Conservation (phyloP, 495 filamentous ascomycete species). For the Penicillium riverlandense region DNA sequence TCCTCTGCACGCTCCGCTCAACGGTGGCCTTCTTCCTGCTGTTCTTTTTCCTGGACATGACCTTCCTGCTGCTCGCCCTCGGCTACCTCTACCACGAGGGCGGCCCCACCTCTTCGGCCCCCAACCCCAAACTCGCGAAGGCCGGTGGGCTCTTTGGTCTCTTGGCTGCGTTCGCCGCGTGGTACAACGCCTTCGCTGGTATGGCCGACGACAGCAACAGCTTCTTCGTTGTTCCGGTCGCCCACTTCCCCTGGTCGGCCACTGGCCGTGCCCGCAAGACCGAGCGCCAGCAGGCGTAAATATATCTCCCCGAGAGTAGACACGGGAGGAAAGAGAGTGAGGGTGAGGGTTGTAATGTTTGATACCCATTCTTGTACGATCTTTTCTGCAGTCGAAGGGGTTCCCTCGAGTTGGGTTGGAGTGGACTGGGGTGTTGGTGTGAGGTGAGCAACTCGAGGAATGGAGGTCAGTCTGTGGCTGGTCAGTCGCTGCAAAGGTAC, state of each 20-base stretch:
- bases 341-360: slow-evolving; percentile 20
- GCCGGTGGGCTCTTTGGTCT: slow-evolving; percentile 86
- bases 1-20: slow-evolving; percentile 85
- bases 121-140: slow-evolving; percentile 52
- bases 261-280: slow-evolving; percentile 60
- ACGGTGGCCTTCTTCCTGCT: slow-evolving; percentile 94
- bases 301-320: neutral
- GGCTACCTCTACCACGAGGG: slow-evolving; percentile 65
- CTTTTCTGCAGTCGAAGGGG: neutral
- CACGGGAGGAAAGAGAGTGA: slow-evolving; percentile 1
- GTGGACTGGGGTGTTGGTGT: no score
- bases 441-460: no score
- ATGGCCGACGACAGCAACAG: slow-evolving; percentile 80
- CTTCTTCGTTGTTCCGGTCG: slow-evolving; percentile 93
- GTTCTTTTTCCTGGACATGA: slow-evolving; percentile 89
- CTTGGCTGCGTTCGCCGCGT: slow-evolving; percentile 82
- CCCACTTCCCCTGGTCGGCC: slow-evolving; percentile 95
- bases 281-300: slow-evolving; percentile 33
- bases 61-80: slow-evolving; percentile 83
- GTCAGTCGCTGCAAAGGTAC: neutral
- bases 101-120: slow-evolving; percentile 21
- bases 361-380: slow-evolving; percentile 30
- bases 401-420: neutral
- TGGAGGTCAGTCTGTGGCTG: neutral
- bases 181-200: slow-evolving; percentile 97